Percentiles rank a stretch among this genome's conserved stretches.
Conservation (phyloP, 352 stramenopile genomes). For the Phytophthora meadii region DNA sequence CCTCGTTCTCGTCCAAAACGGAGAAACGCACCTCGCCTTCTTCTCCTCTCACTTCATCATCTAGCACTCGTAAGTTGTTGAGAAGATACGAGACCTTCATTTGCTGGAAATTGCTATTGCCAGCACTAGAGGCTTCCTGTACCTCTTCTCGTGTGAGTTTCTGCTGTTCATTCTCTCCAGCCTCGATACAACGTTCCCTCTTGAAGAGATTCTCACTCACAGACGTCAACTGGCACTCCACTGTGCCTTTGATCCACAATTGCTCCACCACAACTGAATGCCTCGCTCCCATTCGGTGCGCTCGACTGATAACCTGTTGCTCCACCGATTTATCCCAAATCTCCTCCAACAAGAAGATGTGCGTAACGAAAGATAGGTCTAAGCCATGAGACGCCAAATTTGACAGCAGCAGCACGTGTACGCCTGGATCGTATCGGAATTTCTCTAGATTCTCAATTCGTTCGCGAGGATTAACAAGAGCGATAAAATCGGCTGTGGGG, state of each 20-base stretch:
- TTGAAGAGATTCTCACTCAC: constrained; percentile 24
- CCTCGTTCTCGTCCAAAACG: constrained; percentile 34
- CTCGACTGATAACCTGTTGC: constrained; percentile 95
- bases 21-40: constrained; percentile 44
- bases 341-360: constrained; percentile 97
- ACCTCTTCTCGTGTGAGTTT: constrained; percentile 28
- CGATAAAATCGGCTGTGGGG: constrained; percentile 61
- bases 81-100: constrained; percentile 47
- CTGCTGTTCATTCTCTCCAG: constrained; percentile 10
- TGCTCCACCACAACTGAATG: constrained; percentile 93
- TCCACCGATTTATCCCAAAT: constrained; percentile 96
- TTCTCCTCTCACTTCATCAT: constrained; percentile 31
- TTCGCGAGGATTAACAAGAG: constrained; percentile 32
- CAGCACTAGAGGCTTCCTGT: constrained; percentile 22
- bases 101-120: constrained; percentile 44
- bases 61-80: constrained; percentile 45
- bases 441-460: constrained; percentile 52
- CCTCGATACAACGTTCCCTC: background rate
- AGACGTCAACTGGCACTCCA: constrained; percentile 68
- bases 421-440: constrained; percentile 57
- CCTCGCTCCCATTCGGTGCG: constrained; percentile 94
- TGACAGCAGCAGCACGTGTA: constrained; percentile 92
- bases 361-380: constrained; percentile 97
- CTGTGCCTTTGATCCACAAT: constrained; percentile 79
- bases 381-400: constrained; percentile 95